Base-by-base conservation (phyloP, 2,329 filamentous ascomycete species). In the Escovopsis sp. region DNA sequence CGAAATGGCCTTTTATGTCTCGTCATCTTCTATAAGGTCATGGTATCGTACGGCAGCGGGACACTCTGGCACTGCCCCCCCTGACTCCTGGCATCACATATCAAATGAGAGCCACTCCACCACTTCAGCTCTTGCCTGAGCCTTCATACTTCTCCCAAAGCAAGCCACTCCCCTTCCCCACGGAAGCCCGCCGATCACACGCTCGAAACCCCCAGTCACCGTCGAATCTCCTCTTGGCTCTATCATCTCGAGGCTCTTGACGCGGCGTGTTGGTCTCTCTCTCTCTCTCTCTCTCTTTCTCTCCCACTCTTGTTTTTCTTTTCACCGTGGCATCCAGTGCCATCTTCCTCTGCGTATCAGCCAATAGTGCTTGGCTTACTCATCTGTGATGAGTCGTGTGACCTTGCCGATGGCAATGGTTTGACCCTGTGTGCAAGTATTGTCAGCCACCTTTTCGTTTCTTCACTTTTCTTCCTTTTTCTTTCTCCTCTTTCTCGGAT, bases 371-470 rank as follows among this genome's bases (percentile, higher is more conserved):
- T 11, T 30, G 27, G 34, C 31, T 11, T 32, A 38, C 35, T 44
- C 43, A 31, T 37, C 37, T 35, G 57, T 65, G 53, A 77, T 70
- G 48, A 98, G 74, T 73, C 88, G 95, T 45, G 86, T 95, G 61
- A 98, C 93, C 76, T 98, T 98, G 57, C 91, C 91, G 67, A 98
- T 98, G 43, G 91, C 91, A 68, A 98, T 95, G 0, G 91, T 98
- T 83, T 96, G 89, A 54, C 91, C 91, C 80, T 96, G 57, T 42
- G 58, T 40, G 24, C 11, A 11, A 9, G 27, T 7, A 14, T 41
- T 39, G 31, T 36, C 39, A 40, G 43, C 37, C 35, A 29, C 25
- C 31, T 15, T 2, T 11, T 25, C 11, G 10, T 5, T 20, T 16
- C 8, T 11, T 6, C 27, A n/a, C 13, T 13, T 24, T 31, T 24